Evolutionary conservation across 768 basidiomycete genomes (phyloP), one percentile per base, ranked within the genome.

Genomic region (Naganishia vaughanmartiniae): DNA sequence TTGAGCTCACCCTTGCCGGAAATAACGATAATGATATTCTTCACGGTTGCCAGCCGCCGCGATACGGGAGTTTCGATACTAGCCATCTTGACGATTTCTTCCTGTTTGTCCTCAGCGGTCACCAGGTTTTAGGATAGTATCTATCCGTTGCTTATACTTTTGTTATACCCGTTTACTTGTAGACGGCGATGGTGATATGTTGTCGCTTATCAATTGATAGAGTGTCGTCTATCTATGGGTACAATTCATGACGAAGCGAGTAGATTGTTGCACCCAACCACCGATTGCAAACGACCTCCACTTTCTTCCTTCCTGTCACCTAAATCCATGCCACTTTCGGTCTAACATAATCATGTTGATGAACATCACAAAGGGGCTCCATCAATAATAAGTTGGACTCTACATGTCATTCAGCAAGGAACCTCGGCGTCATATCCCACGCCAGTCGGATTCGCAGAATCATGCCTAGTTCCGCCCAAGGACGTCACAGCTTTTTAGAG

Each of bases 21-120:
- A 48, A 94, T 86, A 69, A 99, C 92, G 73, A 98, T 87, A 74
- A 99, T 87, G 79, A 99, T 87, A 76, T 93, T 86, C 74, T 89
- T 89, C 74, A 99, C 87, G 1, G 84, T 83, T 69, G 84, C 82
- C 21, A 98, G 84, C 48, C 94, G 89, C 75, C 87, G 84, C 26
- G 87, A 85, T 67, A 92, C 86, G 1, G 89, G 88, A 10, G 87
- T 87, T 24, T 82, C 82, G 15, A 79, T 51, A 21, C 42, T 51
- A 4, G 56, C 45, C 68, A 69, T 69, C 14, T 66, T 66, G 48
- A 33, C 65, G 19, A 48, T 39, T 42, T 54, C 56, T 28, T 28
- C 33, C 33, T 57, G 56, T 28, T 57, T 1, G 17, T 65, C 19
- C 24, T 30, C 7, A 5, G 24, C 5, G 10, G 31, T 42, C 39